Evolutionary conservation across 192 early-diverging fungal species (phyloP).

Genomic region (Phycomyces blakesleeanus): DNA sequence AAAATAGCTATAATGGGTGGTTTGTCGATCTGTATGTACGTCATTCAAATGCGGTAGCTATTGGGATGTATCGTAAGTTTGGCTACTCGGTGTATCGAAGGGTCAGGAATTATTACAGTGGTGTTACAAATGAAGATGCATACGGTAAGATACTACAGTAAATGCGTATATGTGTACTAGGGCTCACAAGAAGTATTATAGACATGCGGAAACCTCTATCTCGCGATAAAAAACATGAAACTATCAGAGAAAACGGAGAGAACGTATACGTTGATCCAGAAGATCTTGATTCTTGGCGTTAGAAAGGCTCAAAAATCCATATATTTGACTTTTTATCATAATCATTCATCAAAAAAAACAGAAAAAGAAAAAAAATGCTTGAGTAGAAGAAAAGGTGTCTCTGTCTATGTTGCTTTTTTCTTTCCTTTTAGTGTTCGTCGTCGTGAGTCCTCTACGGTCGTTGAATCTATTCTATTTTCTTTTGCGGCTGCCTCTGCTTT

Average conservation of each 20-base stretch:
- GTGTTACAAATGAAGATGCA: constrained; percentile 77
- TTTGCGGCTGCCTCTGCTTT: no score
- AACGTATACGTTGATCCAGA: constrained; percentile 46
- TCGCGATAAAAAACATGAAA: constrained; percentile 70
- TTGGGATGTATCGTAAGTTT: constrained; percentile 88
- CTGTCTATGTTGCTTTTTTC: no score
- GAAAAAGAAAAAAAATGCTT: not conserved
- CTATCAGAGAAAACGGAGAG: constrained; percentile 52
- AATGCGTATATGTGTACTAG: not conserved
- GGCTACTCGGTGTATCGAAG: constrained; percentile 90
- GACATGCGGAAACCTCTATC: constrained; percentile 96
- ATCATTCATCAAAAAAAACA: not conserved
- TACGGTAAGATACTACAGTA: constrained; percentile 54
- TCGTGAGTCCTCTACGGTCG: no score
- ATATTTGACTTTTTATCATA: no score
- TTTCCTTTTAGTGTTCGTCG: no score
- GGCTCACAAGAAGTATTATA: constrained; percentile 20
- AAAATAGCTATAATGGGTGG: constrained; percentile 69
- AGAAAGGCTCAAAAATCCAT: not conserved
- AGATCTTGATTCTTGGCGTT: constrained; percentile 39
- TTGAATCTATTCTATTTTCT: no score
- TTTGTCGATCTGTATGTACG: constrained; percentile 98
- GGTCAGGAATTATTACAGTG: constrained; percentile 84
- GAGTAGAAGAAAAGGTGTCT: no score
- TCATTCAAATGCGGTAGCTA: constrained; percentile 85